Evolutionary conservation across 352 stramenopile genomes (phyloP).

Genomic region (Globisporangium perplexum): DNA sequence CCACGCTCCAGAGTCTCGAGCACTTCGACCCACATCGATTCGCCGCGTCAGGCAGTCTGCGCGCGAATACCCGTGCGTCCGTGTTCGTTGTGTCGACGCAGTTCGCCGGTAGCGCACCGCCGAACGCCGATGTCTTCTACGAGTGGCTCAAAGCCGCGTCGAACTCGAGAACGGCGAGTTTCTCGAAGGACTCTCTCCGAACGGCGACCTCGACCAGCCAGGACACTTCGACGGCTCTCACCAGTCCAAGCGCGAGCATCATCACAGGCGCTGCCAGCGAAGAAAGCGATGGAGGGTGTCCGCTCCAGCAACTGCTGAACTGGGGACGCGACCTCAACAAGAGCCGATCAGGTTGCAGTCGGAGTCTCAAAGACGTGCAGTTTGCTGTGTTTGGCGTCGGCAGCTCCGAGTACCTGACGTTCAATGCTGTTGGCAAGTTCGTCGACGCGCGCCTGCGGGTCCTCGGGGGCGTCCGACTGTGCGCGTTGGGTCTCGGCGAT

Average conservation of each 20-base stretch:
- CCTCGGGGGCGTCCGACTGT: conserved; percentile 72
- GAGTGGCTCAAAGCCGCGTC: conserved; percentile 62
- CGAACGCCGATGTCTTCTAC: conserved; percentile 89
- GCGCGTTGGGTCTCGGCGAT: conserved; percentile 86
- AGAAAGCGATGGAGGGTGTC: background rate
- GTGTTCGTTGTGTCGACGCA: conserved; percentile 95
- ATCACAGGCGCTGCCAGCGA: too few relatives aligned
- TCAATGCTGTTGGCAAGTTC: conserved; percentile 92
- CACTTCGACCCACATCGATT: conserved; percentile 47
- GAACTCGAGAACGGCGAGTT: background rate
- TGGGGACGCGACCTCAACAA: conserved; percentile 6
- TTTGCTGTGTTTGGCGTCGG: conserved; percentile 95
- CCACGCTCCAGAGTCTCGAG: conserved; percentile 84
- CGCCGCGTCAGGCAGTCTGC: conserved; percentile 20
- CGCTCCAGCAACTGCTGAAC: conserved; percentile 4
- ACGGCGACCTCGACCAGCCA: background rate
- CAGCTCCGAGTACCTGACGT: conserved; percentile 94
- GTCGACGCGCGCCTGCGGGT: conserved; percentile 79
- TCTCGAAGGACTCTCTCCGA: background rate
- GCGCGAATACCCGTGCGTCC: conserved; percentile 21
- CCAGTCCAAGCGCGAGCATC: background rate
- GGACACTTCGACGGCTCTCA: background rate
- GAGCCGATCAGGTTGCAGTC: background rate
- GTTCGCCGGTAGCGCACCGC: conserved; percentile 91
- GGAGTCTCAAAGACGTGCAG: conserved; percentile 39